Conservation (phyloP, 306 rosid species). For the Nissolia schottii region DNA sequence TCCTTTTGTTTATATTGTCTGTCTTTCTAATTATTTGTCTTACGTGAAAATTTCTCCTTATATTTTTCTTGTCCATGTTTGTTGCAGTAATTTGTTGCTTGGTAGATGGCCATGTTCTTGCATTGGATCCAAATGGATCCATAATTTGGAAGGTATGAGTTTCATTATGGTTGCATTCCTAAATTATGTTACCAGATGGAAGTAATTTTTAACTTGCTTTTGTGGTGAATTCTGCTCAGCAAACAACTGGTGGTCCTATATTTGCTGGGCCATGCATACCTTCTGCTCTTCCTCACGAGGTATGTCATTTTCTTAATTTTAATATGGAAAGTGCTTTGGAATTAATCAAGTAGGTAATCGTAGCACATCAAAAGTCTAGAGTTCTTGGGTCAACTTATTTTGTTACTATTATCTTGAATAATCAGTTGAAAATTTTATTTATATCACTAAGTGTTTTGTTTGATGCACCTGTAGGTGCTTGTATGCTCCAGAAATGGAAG, state of each 20-base stretch:
- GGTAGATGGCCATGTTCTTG: slow-evolving; percentile 82
- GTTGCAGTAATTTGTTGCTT: slow-evolving; percentile 75
- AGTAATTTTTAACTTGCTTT: slow-evolving; percentile 8
- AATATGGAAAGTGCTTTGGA: not conserved
- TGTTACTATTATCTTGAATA: not conserved
- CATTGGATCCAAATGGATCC: slow-evolving; percentile 69
- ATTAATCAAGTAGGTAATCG: not conserved
- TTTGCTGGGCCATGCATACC: slow-evolving; percentile 89
- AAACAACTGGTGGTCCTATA: slow-evolving; percentile 67
- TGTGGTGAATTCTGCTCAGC: slow-evolving; percentile 39
- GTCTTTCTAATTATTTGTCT: slow-evolving; percentile 6
- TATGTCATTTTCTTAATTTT: slow-evolving; percentile 16
- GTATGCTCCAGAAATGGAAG: slow-evolving; percentile 80
- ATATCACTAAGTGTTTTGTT: not conserved
- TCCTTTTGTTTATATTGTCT: slow-evolving; percentile 2
- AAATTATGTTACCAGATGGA: slow-evolving; percentile 1
- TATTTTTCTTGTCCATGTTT: not conserved
- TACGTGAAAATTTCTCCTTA: not conserved
- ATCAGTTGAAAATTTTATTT: not conserved
- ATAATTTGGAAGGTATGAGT: slow-evolving; percentile 67
- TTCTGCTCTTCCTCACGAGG: slow-evolving; percentile 64
- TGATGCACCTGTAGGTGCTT: slow-evolving; percentile 47
- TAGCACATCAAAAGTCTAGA: not conserved
- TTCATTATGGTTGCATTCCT: slow-evolving; percentile 11
- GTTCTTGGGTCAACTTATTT: not conserved